These are phyloP conservation scores for Biscutella auriculata DNA, from an alignment of 441 rosid species.

Conservation along the genomic window DNA sequence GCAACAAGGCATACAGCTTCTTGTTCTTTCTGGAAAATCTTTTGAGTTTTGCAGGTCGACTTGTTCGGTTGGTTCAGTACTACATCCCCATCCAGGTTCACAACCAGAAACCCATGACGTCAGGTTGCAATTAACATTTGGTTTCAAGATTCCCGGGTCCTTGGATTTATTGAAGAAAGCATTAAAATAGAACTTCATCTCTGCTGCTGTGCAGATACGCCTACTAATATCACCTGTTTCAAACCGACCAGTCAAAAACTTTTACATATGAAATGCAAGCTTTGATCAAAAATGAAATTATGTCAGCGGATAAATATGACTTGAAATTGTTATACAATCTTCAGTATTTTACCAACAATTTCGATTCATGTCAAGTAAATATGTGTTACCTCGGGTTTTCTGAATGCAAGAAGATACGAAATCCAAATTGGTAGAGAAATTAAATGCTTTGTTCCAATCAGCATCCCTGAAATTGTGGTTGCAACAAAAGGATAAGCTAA, in stretches of 20 bases:
- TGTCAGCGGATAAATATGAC: background rate
- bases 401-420: constrained; percentile 56
- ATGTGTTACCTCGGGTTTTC: constrained; percentile 45
- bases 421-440: constrained; percentile 62
- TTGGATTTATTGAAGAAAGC: constrained; percentile 34
- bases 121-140: constrained; percentile 71
- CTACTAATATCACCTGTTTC: constrained; percentile 36
- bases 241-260: constrained; percentile 1
- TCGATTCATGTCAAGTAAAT: background rate
- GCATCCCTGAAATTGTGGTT: constrained; percentile 50
- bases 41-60: constrained; percentile 45
- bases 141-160: constrained; percentile 29
- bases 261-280: background rate
- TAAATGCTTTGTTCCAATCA: constrained; percentile 83
- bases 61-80: constrained; percentile 28
- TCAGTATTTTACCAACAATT: background rate
- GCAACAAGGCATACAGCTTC: constrained; percentile 59
- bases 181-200: constrained; percentile 60
- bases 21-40: constrained; percentile 51
- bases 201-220: constrained; percentile 74
- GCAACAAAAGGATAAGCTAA: background rate
- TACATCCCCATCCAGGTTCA: constrained; percentile 98
- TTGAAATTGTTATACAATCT: background rate
- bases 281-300: background rate
- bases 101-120: constrained; percentile 86